These are phyloP conservation scores for Microsporum canis DNA, from an alignment of 2,329 filamentous ascomycete genomes.

Conservation along the genomic window DNA sequence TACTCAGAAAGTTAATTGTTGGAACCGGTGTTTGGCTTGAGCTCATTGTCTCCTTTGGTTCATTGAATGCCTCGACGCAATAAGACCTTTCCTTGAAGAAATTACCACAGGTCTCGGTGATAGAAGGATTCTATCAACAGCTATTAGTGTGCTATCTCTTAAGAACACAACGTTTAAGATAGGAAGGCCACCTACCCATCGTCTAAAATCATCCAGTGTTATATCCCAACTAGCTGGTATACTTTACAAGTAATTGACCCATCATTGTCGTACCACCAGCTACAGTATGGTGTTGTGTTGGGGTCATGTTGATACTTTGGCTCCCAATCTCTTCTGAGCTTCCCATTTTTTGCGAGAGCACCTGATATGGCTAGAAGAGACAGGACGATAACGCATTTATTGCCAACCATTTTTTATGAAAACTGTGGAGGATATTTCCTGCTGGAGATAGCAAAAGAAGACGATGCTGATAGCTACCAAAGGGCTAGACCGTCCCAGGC, in stretches of 20 bases:
- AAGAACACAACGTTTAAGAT: background rate
- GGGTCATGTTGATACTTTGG: background rate
- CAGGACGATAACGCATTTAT: no score
- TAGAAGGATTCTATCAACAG: background rate
- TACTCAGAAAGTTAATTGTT: no score
- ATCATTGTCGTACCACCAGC: conserved; percentile 2
- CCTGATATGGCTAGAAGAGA: no score
- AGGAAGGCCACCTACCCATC: background rate
- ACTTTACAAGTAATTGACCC: background rate
- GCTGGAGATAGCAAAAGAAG: no score
- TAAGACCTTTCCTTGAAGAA: background rate
- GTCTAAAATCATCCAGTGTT: background rate
- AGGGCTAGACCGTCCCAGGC: no score
- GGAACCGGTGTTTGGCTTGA: background rate
- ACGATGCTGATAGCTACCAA: no score
- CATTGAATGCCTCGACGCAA: conserved; percentile 4
- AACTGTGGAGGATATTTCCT: no score
- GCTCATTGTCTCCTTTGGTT: background rate
- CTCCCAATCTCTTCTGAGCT: background rate
- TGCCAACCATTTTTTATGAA: no score
- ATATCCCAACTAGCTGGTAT: background rate
- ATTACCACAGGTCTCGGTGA: background rate
- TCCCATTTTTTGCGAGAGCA: no score
- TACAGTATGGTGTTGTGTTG: background rate
- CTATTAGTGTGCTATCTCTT: background rate